Evolutionary conservation across 148 eudicot species (phyloP), one percentile per base, ranked within the genome.

Genomic region (Silene conica): DNA sequence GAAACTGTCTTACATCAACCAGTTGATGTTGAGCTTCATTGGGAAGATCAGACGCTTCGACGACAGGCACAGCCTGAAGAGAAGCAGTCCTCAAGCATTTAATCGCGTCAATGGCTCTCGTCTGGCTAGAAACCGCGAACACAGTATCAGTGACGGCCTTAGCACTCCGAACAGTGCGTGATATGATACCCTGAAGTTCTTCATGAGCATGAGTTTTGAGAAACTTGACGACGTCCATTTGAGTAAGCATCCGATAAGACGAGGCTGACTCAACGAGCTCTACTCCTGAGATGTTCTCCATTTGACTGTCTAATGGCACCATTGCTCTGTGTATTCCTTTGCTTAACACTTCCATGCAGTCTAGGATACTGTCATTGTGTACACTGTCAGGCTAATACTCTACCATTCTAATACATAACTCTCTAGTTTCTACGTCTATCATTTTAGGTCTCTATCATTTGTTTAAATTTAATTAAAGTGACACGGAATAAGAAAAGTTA

Each of bases 281-380:
- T 0, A 90, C 96, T 8, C 97, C 96, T 0, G 88, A 86, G 15
- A 77, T 57, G 60, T 86, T 92, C 12, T 88, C 98, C 82, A 81
- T 74, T 57, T 82, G 82, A 83, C 96, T 82, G 73, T 90, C 96
- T 14, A 92, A 13, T 2, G 97, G 97, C 7, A 92, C 97, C 86
- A 95, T 71, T 7, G 93, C 92, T 9, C 98, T 80, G 73, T 95
- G 98, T 46, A 95, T 92, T 41, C 97, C 96, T 73, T 95, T 92
- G 83, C 96, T 85, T 20, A 95, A 86, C 66, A 95, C 97, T 86
- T 95, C 98, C 98, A 95, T 95, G 77, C 96, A 87, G 68, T 95
- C 97, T 0, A 87, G 14, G 64, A 95, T 82, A 80, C 98, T 95
- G 80, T 82, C 63, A 38, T 5, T 38, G 43, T 38, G 43, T 38